Evolutionary conservation across 202 grass and related monocot genomes (phyloP), one percentile per base, ranked within the genome.

Genomic region (Miscanthus sacchariflorus): DNA sequence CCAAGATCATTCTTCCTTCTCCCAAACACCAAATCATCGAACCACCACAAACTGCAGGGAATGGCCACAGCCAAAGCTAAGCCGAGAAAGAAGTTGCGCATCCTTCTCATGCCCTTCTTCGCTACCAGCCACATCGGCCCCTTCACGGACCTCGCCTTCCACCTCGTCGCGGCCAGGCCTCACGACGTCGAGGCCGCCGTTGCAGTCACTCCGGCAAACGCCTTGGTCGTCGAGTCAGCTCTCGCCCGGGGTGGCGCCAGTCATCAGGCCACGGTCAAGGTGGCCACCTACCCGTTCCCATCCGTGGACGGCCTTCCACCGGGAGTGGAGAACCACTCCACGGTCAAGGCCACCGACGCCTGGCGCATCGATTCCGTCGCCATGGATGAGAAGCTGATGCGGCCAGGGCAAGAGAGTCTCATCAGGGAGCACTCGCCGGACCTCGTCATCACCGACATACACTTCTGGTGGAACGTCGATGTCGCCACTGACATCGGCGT

Each of bases 321-420:
- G 88, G 91, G 87, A 2, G 84, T 93, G 1, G 91, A 93, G 85
- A 93, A 87, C 64, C 80, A 48, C 76, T 40, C 75, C n/a, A 21
- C 63, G 3, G 87, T 76, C 30, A 8, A 28, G 3, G 17, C 59
- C 0, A 64, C 36, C 17, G 91, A 93, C 4, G 4, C 54, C n/a
- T 68, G 75, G 76, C 91, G 88, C 76, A 30, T 93, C 11, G 70
- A 79, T 11, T n/a, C 19, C 30, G 88, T 77, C 4, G 77, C 83
- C 30, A 0, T 70, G 3, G 18, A 69, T 46, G 74, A 85, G 30
- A 23, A 83, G 0, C 27, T 88, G 14, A 72, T 28, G n/a, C 71
- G 74, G 48, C 42, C 76, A 0, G 21, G 9, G 1, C 88, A 93
- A 45, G 88, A 90, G 12, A 23, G n/a, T 3, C 77, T 81, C n/a